Evolutionary conservation across 139 green algal genomes (phyloP), one percentile per base, ranked within the genome.

Genomic region (Tetraselmis chui): DNA sequence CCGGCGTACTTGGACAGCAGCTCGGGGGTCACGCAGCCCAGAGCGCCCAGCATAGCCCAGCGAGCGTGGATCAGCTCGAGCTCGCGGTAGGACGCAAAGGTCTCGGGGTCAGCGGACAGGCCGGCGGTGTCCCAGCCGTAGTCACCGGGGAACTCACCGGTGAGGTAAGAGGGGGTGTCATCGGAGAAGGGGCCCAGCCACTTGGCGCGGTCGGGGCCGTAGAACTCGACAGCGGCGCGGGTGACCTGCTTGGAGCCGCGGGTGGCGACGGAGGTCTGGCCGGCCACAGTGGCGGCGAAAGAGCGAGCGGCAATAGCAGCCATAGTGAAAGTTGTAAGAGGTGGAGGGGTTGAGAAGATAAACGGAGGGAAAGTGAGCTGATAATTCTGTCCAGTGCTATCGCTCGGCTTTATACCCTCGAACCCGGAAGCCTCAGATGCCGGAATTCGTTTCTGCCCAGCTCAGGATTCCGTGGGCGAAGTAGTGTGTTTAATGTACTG

Each of bases 71-170:
- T 93, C 27, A 96, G 80, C 93, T 97, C 94, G 32, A 89, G 75
- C 92, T 95, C 91, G 83, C 93, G 88, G 90, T 93, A 95, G 82
- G 85, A 86, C 32, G 89, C 80, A 75, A 95, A 96, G 87, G 90
- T 95, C 90, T 95, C 92, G 75, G 95, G 95, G 94, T 98, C 94
- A 59, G 94, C 93, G 31, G 94, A 97, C 82, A 98, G 93, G 81
- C 95, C 94, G 59, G 92, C 93, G 82, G 95, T 97, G 90, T 98
- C 95, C 94, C 93, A 98, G 88, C 95, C 94, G 84, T 98, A 98
- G 93, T 97, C 94, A 85, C 94, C 94, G 77, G 94, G 86, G 89
- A 92, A 97, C 94, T 98, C 94, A 81, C 94, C 94, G 27, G 85
- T 95, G 83, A 95, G 85, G 88, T 95, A 95, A n/a, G 77, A 76